Percentiles rank a stretch among this genome's conserved stretches.
phyloP scores from a whole-genome alignment of 176 grass and related monocot species.

The Tillandsia fasciculata region DNA sequence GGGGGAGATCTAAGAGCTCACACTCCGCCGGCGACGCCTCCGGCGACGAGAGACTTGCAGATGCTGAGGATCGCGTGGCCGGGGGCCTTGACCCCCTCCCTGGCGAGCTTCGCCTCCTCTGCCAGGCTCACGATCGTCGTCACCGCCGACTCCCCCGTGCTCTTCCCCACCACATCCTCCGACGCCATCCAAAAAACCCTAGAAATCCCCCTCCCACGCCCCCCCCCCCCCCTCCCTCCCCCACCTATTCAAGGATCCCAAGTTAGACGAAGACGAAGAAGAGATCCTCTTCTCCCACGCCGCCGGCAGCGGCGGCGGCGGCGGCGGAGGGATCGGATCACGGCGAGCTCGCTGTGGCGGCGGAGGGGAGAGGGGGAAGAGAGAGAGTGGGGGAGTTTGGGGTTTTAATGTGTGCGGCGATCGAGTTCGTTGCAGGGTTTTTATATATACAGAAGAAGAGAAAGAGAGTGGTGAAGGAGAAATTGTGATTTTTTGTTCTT shows the following conservation, averaged over 20 bases:
- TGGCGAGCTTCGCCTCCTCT: constrained; percentile 94
- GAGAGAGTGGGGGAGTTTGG: not conserved
- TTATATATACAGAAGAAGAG: not conserved
- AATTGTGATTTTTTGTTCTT: not conserved
- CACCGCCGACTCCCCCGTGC: constrained; percentile 83
- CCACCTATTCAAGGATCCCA: not conserved
- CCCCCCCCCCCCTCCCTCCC: not conserved
- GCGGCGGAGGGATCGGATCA: not conserved
- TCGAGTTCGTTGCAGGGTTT: not conserved
- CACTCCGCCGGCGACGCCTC: constrained; percentile 86
- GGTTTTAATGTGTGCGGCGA: constrained; percentile 1
- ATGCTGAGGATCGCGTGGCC: constrained; percentile 66
- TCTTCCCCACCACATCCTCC: constrained; percentile 97
- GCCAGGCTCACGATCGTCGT: constrained; percentile 91
- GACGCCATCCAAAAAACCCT: constrained; percentile 55
- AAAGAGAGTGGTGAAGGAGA: not conserved
- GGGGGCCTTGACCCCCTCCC: constrained; percentile 81
- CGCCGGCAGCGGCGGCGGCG: no score
- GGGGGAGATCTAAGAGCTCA: constrained; percentile 23
- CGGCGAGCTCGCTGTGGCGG: not conserved
- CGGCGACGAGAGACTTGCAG: constrained; percentile 90
- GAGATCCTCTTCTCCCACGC: not conserved
- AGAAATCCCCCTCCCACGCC: not conserved
- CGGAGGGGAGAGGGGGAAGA: not conserved
- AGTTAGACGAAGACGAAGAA: not conserved